Evolutionary conservation across 23 red algal genomes (phyloP).

Genomic region (Agarophyton chilense): DNA sequence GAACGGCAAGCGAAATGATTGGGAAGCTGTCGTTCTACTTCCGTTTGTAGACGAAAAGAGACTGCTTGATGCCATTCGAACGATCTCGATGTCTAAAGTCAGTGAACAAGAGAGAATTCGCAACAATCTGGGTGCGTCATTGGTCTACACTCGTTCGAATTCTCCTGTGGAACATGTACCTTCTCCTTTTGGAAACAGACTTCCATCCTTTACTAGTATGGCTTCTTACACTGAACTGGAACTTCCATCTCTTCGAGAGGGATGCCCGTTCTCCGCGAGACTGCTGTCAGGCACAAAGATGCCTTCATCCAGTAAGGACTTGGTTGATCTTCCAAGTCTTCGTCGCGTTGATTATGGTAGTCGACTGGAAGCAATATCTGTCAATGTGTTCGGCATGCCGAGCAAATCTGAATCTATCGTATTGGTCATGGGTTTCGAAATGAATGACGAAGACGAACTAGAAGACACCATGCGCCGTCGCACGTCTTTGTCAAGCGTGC

Average conservation of each 20-base stretch:
- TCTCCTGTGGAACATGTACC: not conserved
- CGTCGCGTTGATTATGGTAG: not conserved
- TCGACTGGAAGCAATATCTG: conserved; percentile 44
- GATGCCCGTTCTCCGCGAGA: conserved; percentile 27
- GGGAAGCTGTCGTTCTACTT: conserved; percentile 96
- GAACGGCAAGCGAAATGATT: conserved; percentile 93
- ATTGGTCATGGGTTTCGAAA: conserved; percentile 50
- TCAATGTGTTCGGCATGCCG: conserved; percentile 88
- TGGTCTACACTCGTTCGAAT: conserved; percentile 45
- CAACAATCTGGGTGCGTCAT: conserved; percentile 42
- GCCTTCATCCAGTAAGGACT: not conserved
- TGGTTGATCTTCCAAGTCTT: conserved; percentile 68
- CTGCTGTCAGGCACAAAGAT: conserved; percentile 12
- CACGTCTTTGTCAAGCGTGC: not conserved
- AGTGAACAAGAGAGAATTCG: conserved; percentile 61
- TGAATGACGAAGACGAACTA: conserved; percentile 8
- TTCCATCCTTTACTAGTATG: conserved; percentile 40
- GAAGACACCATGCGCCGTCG: not conserved
- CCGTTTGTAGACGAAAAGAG: conserved; percentile 91
- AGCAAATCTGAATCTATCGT: conserved; percentile 77
- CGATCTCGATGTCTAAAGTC: conserved; percentile 26
- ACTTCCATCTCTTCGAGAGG: conserved; percentile 22
- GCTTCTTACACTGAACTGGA: conserved; percentile 14
- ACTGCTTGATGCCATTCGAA: conserved; percentile 63
- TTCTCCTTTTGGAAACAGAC: conserved; percentile 71